Conservation (phyloP, 2,329 filamentous ascomycete genomes). For the Clonostachys rosea region DNA sequence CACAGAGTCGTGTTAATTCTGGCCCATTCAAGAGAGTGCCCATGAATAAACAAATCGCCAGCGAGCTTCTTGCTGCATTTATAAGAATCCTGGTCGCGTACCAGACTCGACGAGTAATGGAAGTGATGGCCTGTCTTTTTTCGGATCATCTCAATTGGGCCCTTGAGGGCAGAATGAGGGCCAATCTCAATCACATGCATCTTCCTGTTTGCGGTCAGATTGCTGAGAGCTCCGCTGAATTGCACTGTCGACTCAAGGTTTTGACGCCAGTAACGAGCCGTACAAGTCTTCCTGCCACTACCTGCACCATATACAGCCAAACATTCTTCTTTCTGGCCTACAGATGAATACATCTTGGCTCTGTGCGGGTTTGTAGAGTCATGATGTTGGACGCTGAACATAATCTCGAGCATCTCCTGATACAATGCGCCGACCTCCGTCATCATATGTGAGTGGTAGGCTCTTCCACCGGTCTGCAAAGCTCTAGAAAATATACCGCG, state of each 20-base stretch:
- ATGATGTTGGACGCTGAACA: slow-evolving; percentile 7
- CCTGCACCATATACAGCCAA: neutral
- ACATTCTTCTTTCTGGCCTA: neutral
- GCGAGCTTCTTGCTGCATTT: neutral
- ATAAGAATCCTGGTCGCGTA: neutral
- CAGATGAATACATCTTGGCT: slow-evolving; percentile 1
- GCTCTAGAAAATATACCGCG: slow-evolving; percentile 16
- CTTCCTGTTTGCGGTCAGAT: slow-evolving; percentile 8
- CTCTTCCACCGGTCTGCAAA: slow-evolving; percentile 25
- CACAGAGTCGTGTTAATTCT: neutral
- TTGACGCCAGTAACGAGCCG: slow-evolving; percentile 6
- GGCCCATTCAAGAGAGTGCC: neutral
- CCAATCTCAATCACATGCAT: slow-evolving; percentile 11
- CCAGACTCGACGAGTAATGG: neutral
- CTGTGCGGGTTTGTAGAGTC: neutral
- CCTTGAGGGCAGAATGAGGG: slow-evolving; percentile 6
- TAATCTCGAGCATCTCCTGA: slow-evolving; percentile 3
- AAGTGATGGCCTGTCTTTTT: slow-evolving; percentile 16
- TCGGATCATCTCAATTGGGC: slow-evolving; percentile 14
- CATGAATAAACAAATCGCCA: slow-evolving; percentile 1
- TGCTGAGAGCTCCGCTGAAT: slow-evolving; percentile 4
- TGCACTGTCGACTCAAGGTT: slow-evolving; percentile 8
- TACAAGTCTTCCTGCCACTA: neutral
- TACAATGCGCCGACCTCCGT: slow-evolving; percentile 14
- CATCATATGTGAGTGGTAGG: slow-evolving; percentile 36